Base-by-base conservation (phyloP, 768 basidiomycete genomes). In the Hemileccinum rubropunctum region DNA sequence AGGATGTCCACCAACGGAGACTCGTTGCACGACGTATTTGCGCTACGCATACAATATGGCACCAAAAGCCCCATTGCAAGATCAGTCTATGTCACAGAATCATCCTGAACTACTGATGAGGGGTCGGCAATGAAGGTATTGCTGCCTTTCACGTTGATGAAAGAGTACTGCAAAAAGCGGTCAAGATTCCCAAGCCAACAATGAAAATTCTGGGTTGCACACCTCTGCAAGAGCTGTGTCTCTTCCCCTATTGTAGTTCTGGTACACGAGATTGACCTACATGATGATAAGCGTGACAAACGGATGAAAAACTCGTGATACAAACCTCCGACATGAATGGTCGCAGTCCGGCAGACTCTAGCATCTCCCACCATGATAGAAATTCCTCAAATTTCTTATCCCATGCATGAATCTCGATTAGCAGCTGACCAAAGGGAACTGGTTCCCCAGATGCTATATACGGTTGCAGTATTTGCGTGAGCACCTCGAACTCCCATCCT, bases 221-320 rank as follows among this genome's bases (percentile, higher is more conserved):
- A 78, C 78, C 72, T 81, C 80, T 6, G 74, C 76, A 13, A 82
- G 72, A 48, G 79, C 77, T 13, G 76, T 61, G 2, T 67, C 72
- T 18, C 64, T 65, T 4, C 71, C 71, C 49, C 62, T 71, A 58
- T 81, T 80, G 61, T 81, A 81, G 56, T 80, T 82, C 48, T 76
- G 74, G 58, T 82, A 82, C 17, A 82, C 77, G 37, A 82, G 63
- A 61, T 81, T 82, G 20, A 80, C 76, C 76, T 80, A 52, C 42
- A 26, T n/a, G 3, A 51, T 1, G 17, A n/a, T 58, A 14, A 66
- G 54, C 33, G 20, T 4, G 1, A 26, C 35, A 5, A 10, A 14
- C 10, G 13, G 20, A 21, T 11, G 1, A 11, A 40, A 3, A 42
- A 2, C 26, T 15, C n/a, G 20, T 3, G 1, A 18, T 32, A 59